Percentiles rank a stretch among this genome's conserved stretches.
Evolutionary conservation across 2,329 filamentous ascomycete species (phyloP).

Genomic region (Hypoxylon sp.): DNA sequence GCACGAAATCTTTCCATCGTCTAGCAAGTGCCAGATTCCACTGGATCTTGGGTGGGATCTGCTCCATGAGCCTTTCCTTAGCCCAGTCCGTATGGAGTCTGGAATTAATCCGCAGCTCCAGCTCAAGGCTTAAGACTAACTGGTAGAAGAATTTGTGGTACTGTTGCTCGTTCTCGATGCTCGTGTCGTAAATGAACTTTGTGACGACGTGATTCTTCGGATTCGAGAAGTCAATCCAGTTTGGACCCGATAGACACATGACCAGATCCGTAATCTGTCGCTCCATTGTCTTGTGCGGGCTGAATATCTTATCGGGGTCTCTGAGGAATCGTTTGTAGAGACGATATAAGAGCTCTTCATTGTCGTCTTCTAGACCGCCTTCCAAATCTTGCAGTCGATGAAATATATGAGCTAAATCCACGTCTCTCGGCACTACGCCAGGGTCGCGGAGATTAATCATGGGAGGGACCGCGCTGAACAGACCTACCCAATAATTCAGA

Average conservation of each 20-base stretch:
- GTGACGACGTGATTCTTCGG: constrained; percentile 80
- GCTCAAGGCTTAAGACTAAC: constrained; percentile 79
- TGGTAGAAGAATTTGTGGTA: constrained; percentile 82
- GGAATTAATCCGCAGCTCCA: constrained; percentile 78
- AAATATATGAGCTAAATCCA: constrained; percentile 71
- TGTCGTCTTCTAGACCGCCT: constrained; percentile 61
- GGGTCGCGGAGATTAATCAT: constrained; percentile 71
- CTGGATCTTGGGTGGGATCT: constrained; percentile 78
- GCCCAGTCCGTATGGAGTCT: constrained; percentile 72
- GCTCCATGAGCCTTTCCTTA: constrained; percentile 74
- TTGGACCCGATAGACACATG: constrained; percentile 74
- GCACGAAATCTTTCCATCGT: constrained; percentile 79
- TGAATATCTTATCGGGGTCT: constrained; percentile 74
- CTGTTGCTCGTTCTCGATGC: constrained; percentile 67
- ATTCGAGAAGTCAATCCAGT: constrained; percentile 81
- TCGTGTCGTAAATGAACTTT: constrained; percentile 77
- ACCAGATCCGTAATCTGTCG: constrained; percentile 81
- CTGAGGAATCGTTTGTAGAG: constrained; percentile 78
- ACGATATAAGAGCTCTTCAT: constrained; percentile 71
- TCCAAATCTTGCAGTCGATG: constrained; percentile 73
- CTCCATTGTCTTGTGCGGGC: constrained; percentile 75
- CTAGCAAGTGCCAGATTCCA: constrained; percentile 82
- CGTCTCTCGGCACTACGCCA: constrained; percentile 71
- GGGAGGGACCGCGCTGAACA: constrained; percentile 70
- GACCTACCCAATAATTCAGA: constrained; percentile 76